Evolutionary conservation across 306 rosid species (phyloP), one percentile per base, ranked within the genome.

Genomic region (Acmispon strigosus): DNA sequence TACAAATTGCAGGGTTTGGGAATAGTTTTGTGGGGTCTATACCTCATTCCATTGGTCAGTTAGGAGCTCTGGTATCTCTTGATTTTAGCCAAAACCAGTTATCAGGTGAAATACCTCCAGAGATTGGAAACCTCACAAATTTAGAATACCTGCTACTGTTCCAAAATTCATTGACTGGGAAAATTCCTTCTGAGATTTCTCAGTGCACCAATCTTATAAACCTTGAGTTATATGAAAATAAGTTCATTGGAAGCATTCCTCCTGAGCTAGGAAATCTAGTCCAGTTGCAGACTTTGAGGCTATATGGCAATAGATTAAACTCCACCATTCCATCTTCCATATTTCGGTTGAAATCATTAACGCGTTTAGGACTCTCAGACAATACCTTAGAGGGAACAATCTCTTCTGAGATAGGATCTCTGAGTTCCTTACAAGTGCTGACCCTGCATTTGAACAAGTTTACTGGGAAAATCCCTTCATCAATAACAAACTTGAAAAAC

Each of bases 291-390:
- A 80, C 45, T 10, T 47, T 87, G 82, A 45, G 77, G 64, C 59
- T 92, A 68, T 85, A 65, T 77, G 43, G 27, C 5, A 92, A 89
- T 73, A 76, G 70, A 4, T 78, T 89, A 51, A 87, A 80, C 56
- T 92, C 92, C 41, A 87, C 87, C 3, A 67, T 92, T 66, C 98
- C 98, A 34, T 59, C 76, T 57, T 83, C 95, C 57, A 63, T 89
- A 60, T 89, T 81, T 71, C 78, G 62, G 24, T 56, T 92, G 80
- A 83, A 76, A 64, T 84, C 90, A 7, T 67, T 92, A 44, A 89
- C 85, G 52, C 76, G 64, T 51, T 83, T 89, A 80, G 90, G 79
- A 22, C 80, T 92, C 43, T 82, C 98, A 24, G 13, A 76, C 71
- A 92, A 92, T 76, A 64, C 78, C 70, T 83, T 92, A 10, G 84